Evolutionary conservation across 257 asterid species (phyloP), one percentile per base, ranked within the genome.

Genomic region (Craterostigma plantagineum): DNA sequence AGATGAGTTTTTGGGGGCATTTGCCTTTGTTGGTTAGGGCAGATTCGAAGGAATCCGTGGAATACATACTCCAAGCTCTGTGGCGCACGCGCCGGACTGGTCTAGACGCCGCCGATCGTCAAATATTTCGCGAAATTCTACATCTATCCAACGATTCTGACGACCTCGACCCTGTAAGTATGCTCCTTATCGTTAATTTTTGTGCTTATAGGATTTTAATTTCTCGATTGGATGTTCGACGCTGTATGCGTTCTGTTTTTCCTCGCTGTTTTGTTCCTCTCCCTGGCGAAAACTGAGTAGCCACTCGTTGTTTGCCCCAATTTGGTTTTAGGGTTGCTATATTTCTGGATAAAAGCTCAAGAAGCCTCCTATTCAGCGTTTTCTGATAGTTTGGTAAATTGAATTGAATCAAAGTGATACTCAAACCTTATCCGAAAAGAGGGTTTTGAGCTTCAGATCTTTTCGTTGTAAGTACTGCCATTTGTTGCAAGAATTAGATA

Each of bases 61-160:
- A 79, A 33, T 79, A 79, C 61, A 72, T 79, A 37, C 84, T 76
- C 48, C 84, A 79, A 59, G 84, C 76, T 23, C 81, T 79, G 43
- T 79, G 90, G 92, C 72, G 92, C 18, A 79, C 92, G 54, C 83
- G 92, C 54, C 73, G 70, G 65, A 72, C 92, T 13, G 84, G 92
- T 41, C 79, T 76, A 35, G 90, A 79, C 42, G 66, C 76, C 50
- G 79, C 84, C 49, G 92, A 79, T 64, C 81, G 84, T 15, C 59
- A 68, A 52, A 70, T 79, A 16, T 61, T 76, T 59, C 54, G 76
- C 15, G 75, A 76, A n/a, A 72, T 76, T 44, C 92, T 79, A 56
- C 84, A 73, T 16, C 84, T 79, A 45, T 50, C 68, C 16, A 53
- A 45, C 48, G 84, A 79, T 49, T 56, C 79, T 16, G 81, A n/a